Evolutionary conservation across 768 basidiomycete species (phyloP), one percentile per base, ranked within the genome.

Genomic region (Mycena polygramma): DNA sequence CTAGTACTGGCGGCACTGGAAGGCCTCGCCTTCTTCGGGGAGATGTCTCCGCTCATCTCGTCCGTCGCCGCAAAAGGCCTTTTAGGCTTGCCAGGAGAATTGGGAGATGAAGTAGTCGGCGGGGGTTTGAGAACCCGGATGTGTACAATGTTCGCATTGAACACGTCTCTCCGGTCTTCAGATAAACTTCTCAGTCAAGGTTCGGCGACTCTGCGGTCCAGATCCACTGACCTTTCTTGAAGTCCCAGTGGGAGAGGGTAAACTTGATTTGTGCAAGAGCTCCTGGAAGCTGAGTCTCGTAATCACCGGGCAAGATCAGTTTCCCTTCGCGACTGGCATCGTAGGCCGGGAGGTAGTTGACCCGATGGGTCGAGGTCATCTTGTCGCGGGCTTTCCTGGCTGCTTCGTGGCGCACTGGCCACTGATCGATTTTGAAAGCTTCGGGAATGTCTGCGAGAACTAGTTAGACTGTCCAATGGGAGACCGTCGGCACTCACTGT

Each of bases 301-400:
- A 60, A 15, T 13, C 46, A 7, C 8, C 11, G 9, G 59, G 46
- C 10, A 15, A 14, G 10, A 60, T 22, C 6, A 49, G 26, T 0
- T 35, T 14, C 30, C 46, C 30, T 30, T 30, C 6, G 30, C 30
- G 30, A 6, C 11, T 20, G 6, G 45, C 46, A 49, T 60, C 35
- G 30, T 35, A 48, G 15, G 35, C 59, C 4, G 30, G 30, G 6
- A 60, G 59, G n/a, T 20, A 30, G 37, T 35, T 60, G 59, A 49
- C 46, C 4, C 46, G 59, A 48, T 60, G 59, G 3, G 46, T 60
- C 5, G 59, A 10, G 20, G 45, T 60, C 59, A 60, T 49, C 49
- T 49, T 9, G 10, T 19, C 46, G 17, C 48, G 13, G 59, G 59
- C 59, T 20, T 48, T 7, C 22, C 15, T 48, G 30, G 59, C 59